Conservation (phyloP, 805 yeast genomes). For the Suhomyces sp. region DNA sequence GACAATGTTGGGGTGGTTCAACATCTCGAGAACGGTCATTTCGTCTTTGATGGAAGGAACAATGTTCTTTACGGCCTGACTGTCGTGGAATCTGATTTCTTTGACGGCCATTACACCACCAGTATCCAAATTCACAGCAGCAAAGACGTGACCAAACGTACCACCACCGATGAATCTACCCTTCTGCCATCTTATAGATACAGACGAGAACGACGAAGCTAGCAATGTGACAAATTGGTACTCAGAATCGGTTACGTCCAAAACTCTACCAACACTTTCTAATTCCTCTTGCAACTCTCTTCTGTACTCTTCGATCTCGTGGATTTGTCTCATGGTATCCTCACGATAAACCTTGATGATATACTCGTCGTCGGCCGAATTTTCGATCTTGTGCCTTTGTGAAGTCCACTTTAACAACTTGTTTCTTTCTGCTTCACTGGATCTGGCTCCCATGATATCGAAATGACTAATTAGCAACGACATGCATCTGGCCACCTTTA, state of each 20-base stretch:
- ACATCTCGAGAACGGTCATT: conserved; percentile 92
- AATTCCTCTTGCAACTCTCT: conserved; percentile 39
- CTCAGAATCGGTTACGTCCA: conserved; percentile 84
- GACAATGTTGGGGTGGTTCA: conserved; percentile 94
- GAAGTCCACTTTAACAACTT: conserved; percentile 53
- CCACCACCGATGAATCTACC: conserved; percentile 94
- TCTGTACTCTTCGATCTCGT: conserved; percentile 58
- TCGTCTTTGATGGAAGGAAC: conserved; percentile 92
- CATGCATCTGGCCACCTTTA: conserved; percentile 92
- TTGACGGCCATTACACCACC: conserved; percentile 97
- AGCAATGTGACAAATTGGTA: conserved; percentile 81
- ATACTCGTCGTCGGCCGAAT: conserved; percentile 38
- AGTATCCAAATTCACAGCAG: conserved; percentile 88
- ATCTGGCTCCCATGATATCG: conserved; percentile 97
- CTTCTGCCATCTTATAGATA: conserved; percentile 96
- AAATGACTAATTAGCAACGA: conserved; percentile 90
- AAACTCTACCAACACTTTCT: conserved; percentile 73
- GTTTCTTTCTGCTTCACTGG: conserved; percentile 63
- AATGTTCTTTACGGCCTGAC: conserved; percentile 76
- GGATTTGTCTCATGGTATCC: conserved; percentile 64
- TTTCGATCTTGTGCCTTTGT: conserved; percentile 52
- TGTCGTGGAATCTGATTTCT: conserved; percentile 87
- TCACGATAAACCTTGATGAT: conserved; percentile 53
- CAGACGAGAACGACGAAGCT: conserved; percentile 85
- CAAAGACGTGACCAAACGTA: conserved; percentile 89